Percentiles rank a stretch among this genome's conserved stretches.
These are phyloP conservation scores for Trypanosoma lewisi DNA, from an alignment of 208 protist species.

Conservation along the genomic window DNA sequence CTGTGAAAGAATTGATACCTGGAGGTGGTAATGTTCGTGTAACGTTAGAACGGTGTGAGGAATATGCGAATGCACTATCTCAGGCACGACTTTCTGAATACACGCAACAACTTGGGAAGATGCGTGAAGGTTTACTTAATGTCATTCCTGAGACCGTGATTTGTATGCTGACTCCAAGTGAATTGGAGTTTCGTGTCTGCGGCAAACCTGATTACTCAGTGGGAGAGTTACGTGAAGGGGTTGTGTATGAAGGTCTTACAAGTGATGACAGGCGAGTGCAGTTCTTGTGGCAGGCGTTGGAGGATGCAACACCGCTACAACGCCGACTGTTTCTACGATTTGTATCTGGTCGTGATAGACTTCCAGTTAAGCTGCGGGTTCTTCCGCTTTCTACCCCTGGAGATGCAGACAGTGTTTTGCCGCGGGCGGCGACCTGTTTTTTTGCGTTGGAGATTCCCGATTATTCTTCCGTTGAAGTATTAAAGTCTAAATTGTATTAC, in stretches of 20 bases:
- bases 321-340: constrained; percentile 91
- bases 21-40: constrained; percentile 60
- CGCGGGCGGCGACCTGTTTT: constrained; percentile 95
- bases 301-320: constrained; percentile 78
- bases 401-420: constrained; percentile 86
- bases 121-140: constrained; percentile 82
- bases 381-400: constrained; percentile 65
- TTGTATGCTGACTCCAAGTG: constrained; percentile 77
- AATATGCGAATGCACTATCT: constrained; percentile 80
- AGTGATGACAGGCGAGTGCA: constrained; percentile 82
- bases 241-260: constrained; percentile 82
- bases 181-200: constrained; percentile 89
- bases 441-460: constrained; percentile 94
- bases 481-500: constrained; percentile 94
- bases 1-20: constrained; percentile 68
- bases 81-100: constrained; percentile 81
- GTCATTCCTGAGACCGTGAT: constrained; percentile 87
- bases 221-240: constrained; percentile 74
- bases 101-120: constrained; percentile 61
- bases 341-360: constrained; percentile 84
- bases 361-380: constrained; percentile 85
- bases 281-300: constrained; percentile 89
- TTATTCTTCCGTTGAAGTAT: constrained; percentile 92
- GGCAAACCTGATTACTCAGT: constrained; percentile 89
- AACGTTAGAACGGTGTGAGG: constrained; percentile 64